phyloP scores from a whole-genome alignment of 768 basidiomycete species.

The Amanita pallidorosea region DNA sequence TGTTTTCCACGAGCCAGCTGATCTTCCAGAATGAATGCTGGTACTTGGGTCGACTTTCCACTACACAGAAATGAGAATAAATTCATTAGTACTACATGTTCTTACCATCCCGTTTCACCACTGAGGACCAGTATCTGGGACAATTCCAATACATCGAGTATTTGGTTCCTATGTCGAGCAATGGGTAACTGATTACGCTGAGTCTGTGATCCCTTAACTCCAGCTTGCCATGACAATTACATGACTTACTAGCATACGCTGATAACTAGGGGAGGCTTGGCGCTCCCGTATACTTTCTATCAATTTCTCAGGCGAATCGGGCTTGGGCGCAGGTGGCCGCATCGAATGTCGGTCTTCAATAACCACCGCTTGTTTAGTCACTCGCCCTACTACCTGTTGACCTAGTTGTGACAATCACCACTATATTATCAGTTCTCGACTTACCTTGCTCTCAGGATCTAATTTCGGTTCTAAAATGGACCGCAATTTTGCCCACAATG shows the following conservation, averaged over 20 bases:
- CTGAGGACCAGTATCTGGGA: conserved; percentile 83
- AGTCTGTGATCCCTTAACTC: conserved; percentile 26
- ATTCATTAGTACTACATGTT: conserved; percentile 2
- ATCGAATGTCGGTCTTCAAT: not conserved
- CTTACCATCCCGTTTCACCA: conserved; percentile 33
- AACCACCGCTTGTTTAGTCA: not conserved
- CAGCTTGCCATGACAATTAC: not conserved
- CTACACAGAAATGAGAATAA: conserved; percentile 25
- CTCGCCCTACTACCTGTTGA: not conserved
- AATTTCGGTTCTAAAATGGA: conserved; percentile 55
- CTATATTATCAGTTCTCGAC: not conserved
- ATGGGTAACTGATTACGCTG: conserved; percentile 81
- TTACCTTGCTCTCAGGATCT: conserved; percentile 30
- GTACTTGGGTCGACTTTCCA: conserved; percentile 96
- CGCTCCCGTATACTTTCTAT: conserved; percentile 50
- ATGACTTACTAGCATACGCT: conserved; percentile 75
- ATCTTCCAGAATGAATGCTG: conserved; percentile 88
- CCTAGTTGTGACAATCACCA: not conserved
- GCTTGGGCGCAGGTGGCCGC: conserved; percentile 9
- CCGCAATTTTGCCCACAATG: conserved; percentile 60
- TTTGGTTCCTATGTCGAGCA: conserved; percentile 66
- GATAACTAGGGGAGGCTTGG: conserved; percentile 55
- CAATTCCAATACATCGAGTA: conserved; percentile 55
- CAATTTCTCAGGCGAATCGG: conserved; percentile 36
- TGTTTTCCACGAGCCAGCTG: conserved; percentile 67